phyloP scores from a whole-genome alignment of 306 rosid genomes.

The Quercus agrifolia region DNA sequence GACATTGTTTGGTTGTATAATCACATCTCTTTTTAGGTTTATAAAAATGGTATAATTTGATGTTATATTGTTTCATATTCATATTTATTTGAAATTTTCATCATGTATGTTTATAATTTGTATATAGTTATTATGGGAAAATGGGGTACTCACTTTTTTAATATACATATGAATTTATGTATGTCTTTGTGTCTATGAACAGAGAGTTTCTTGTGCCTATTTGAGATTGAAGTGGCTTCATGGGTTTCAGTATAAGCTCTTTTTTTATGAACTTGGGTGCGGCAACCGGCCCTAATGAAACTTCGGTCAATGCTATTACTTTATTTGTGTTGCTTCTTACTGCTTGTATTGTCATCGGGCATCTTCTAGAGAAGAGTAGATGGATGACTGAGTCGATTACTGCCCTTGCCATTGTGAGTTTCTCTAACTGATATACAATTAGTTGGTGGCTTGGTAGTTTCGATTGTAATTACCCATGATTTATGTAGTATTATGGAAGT shows the following conservation, averaged over 20 bases:
- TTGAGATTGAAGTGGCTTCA: conserved; percentile 3
- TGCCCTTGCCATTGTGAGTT: conserved; percentile 61
- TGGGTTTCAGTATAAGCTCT: conserved; percentile 26
- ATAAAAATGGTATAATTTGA: not conserved
- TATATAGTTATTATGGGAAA: too few species aligned
- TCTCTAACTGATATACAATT: conserved; percentile 1
- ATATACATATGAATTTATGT: not conserved
- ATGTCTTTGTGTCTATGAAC: not conserved
- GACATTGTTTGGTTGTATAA: not conserved
- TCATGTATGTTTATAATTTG: not conserved
- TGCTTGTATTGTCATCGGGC: conserved; percentile 52
- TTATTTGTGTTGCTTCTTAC: conserved; percentile 55
- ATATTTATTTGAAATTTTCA: not conserved
- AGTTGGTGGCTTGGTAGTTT: not conserved
- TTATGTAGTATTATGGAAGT: not conserved
- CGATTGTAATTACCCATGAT: not conserved
- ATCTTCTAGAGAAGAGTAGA: conserved; percentile 52
- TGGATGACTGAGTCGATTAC: conserved; percentile 58
- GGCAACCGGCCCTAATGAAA: conserved; percentile 5
- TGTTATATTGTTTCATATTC: not conserved
- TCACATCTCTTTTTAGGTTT: not conserved
- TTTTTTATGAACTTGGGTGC: conserved; percentile 13
- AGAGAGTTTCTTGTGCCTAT: conserved; percentile 7
- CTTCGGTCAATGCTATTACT: conserved; percentile 38
- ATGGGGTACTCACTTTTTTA: not conserved